Base-by-base conservation (phyloP, 441 rosid species). In the Gossypium aridum region DNA sequence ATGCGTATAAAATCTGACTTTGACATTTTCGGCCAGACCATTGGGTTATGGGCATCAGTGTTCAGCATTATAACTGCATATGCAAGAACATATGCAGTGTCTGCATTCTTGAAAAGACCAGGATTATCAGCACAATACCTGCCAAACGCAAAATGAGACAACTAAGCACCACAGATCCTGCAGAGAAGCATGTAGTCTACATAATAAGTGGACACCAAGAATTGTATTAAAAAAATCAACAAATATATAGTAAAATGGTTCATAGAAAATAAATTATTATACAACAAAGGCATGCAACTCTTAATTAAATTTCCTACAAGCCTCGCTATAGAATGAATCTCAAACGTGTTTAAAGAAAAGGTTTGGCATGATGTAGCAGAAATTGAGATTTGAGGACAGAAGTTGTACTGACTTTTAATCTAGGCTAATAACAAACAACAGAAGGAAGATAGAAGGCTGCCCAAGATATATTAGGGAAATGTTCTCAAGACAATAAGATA, bases 11-110 rank as follows among this genome's bases (percentile, higher is more conserved):
- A 97, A 86, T 97, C 99, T 25, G 94, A 85, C 83, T 94, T 97
- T 5, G 98, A 88, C 99, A 97, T 97, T 85, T 97, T 97, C 79
- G 99, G 97, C 94, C 97, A 97, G 77, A 94, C 96, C 93, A 91
- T 84, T 47, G 98, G 97, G 75, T 94, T 97, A 84, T 97, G 99
- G 2, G 98, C 99, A 85, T 97, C 99, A 63, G 98, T 92, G 77
- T 97, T 97, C 83, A 97, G 80, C 98, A 97, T 90, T 80, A 97
- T 97, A 84, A 97, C 98, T 59, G 99, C 95, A 83, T 97, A 97
- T 70, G 99, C 99, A 83, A 97, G 99, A 84, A 97, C 94, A 86
- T 97, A 97, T 59, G 99, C 99, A 71, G 97, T 97, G 77, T 97
- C 98, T 68, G 99, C 99, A 84, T 97, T 97, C 87, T 91, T 89